Percentiles rank a stretch among this genome's conserved stretches.
Conservation (phyloP, 768 basidiomycete genomes). For the Boletus huronensis region DNA sequence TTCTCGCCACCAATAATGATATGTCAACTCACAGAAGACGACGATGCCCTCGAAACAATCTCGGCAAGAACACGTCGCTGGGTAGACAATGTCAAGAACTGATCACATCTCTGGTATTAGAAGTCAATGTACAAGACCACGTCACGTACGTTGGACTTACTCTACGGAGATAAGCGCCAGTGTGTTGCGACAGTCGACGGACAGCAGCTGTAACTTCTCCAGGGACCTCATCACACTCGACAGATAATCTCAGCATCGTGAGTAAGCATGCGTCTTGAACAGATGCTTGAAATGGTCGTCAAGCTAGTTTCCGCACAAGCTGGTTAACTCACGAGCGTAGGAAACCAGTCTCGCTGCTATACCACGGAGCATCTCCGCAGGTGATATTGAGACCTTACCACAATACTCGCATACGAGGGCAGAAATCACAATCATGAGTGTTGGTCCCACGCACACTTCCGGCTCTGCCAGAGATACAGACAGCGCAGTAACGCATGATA, state of each 20-base stretch:
- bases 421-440: slow-evolving; percentile 60
- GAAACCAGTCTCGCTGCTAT: slow-evolving; percentile 39
- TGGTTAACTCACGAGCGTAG: slow-evolving; percentile 42
- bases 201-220: slow-evolving; percentile 43
- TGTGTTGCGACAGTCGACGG: slow-evolving; percentile 38
- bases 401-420: slow-evolving; percentile 67
- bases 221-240: slow-evolving; percentile 55
- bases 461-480: slow-evolving; percentile 43
- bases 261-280: slow-evolving; percentile 73
- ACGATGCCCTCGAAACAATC: slow-evolving; percentile 46
- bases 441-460: slow-evolving; percentile 45
- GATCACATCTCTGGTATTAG: slow-evolving; percentile 58
- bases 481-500: slow-evolving; percentile 43
- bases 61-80: slow-evolving; percentile 44
- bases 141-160: slow-evolving; percentile 36
- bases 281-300: slow-evolving; percentile 41
- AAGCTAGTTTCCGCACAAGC: slow-evolving; percentile 10
- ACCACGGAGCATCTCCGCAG: slow-evolving; percentile 46
- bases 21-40: slow-evolving; percentile 50
- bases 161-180: slow-evolving; percentile 54
- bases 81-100: slow-evolving; percentile 52
- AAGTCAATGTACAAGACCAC: slow-evolving; percentile 1
- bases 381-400: slow-evolving; percentile 47
- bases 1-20: not conserved
- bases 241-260: slow-evolving; percentile 64